These are phyloP conservation scores for Citropsis articulata DNA, from an alignment of 345 rosid species.

Conservation along the genomic window DNA sequence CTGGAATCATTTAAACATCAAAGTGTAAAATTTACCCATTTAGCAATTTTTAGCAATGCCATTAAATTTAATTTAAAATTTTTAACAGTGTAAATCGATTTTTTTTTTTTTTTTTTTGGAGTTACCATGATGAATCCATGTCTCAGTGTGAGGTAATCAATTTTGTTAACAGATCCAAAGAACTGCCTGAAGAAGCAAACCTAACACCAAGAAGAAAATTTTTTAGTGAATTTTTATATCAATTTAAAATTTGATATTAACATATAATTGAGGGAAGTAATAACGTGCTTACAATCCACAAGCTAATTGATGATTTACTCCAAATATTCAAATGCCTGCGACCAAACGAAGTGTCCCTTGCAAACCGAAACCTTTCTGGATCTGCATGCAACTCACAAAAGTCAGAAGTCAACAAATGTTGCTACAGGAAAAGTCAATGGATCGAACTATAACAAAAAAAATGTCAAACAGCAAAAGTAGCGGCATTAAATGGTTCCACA, in stretches of 20 bases:
- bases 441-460: background rate
- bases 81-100: background rate
- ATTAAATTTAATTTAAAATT: background rate
- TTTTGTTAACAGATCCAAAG: constrained; percentile 75
- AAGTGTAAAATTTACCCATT: background rate
- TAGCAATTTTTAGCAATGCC: background rate
- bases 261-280: background rate
- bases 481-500: background rate
- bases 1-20: constrained; percentile 34
- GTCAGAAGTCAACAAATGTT: background rate
- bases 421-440: background rate
- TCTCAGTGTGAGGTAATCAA: constrained; percentile 81
- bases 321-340: constrained; percentile 70
- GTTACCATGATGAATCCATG: constrained; percentile 87
- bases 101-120: background rate
- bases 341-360: constrained; percentile 95
- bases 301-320: constrained; percentile 61
- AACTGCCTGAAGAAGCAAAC: constrained; percentile 94
- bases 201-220: constrained; percentile 31
- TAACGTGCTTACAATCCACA: constrained; percentile 73
- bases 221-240: too few relatives aligned
- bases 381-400: constrained; percentile 35
- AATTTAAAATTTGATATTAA: background rate
- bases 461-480: background rate
- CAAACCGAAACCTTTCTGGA: constrained; percentile 93